Base-by-base conservation (phyloP, 1,139 yeast species). In the Geotrichum bryndzae region DNA sequence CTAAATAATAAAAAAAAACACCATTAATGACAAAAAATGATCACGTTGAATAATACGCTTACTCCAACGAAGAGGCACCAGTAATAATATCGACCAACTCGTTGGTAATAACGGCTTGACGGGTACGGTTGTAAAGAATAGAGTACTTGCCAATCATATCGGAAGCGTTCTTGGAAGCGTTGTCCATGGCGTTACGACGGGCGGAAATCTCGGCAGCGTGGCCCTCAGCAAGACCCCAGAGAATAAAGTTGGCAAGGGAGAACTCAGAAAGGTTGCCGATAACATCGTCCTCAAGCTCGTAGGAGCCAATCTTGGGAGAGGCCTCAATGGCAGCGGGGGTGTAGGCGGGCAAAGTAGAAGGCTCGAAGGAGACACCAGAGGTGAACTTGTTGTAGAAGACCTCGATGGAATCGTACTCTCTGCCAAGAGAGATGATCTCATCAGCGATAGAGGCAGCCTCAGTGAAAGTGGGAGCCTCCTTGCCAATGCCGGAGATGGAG, bases 181-280 rank as follows among this genome's bases (percentile, higher is more conserved):
- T 94, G 80, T 94, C 99, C 99, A 94, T 94, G 73, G 99, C 99
- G 78, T 91, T 92, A 87, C 99, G 92, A 86, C 99, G 91, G 66
- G 99, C 97, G 69, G 96, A 88, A 72, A 92, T 84, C 83, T 94
- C 99, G 64, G 98, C 90, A 68, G 99, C 98, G 79, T 94, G 92
- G 78, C 97, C 98, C 78, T 94, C 97, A 69, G 97, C 94, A 84
- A 92, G 84, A 68, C 97, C 97, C 75, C 95, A 80, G 78, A 88
- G 85, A 73, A 94, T 83, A 73, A 90, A 85, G 84, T 90, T 92
- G 69, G 98, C 94, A 71, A 94, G 83, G 57, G 96, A 83, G 80
- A 89, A 90, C 80, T 92, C 96, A 68, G 96, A 77, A 70, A 90
- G 77, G 73, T 78, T 75, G 58, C 68, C 68, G 53, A 75, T 68